phyloP scores from a whole-genome alignment of 768 basidiomycete species.

The Pleurotus eryngii region DNA sequence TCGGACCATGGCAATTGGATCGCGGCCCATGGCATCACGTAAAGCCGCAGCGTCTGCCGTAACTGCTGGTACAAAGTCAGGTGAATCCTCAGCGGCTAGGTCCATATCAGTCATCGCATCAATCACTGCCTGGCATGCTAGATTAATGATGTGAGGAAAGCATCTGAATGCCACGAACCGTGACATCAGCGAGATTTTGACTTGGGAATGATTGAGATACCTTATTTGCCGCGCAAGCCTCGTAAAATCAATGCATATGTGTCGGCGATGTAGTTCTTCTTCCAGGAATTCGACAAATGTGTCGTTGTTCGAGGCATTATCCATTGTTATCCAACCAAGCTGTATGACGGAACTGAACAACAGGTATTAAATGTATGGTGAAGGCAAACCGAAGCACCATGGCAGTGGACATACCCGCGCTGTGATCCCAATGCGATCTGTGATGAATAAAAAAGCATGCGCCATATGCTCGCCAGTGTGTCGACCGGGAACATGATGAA shows the following conservation, averaged over 20 bases:
- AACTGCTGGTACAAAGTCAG: neutral
- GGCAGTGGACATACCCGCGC: constrained; percentile 18
- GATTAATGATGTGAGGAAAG: constrained; percentile 30
- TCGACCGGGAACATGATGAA: constrained; percentile 28
- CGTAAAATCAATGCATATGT: constrained; percentile 18
- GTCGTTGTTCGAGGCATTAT: constrained; percentile 33
- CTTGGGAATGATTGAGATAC: constrained; percentile 13
- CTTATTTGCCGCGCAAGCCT: constrained; percentile 17
- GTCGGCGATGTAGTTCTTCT: constrained; percentile 12
- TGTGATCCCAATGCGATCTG: constrained; percentile 24
- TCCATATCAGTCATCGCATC: constrained; percentile 19
- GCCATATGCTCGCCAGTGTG: constrained; percentile 38
- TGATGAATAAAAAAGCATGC: constrained; percentile 24
- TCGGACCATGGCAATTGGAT: constrained; percentile 19
- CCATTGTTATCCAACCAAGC: constrained; percentile 36
- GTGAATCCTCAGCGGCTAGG: constrained; percentile 6
- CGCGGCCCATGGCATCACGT: constrained; percentile 7
- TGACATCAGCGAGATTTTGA: neutral
- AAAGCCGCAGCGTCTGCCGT: too few relatives aligned
- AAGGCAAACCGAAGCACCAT: neutral
- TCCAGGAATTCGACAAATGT: constrained; percentile 24
- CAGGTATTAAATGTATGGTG: neutral
- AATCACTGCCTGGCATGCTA: constrained; percentile 28
- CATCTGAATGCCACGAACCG: constrained; percentile 17
- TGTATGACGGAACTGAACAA: constrained; percentile 7